Base-by-base conservation (phyloP, 805 yeast genomes). In the Zygosaccharomyces bisporus region DNA sequence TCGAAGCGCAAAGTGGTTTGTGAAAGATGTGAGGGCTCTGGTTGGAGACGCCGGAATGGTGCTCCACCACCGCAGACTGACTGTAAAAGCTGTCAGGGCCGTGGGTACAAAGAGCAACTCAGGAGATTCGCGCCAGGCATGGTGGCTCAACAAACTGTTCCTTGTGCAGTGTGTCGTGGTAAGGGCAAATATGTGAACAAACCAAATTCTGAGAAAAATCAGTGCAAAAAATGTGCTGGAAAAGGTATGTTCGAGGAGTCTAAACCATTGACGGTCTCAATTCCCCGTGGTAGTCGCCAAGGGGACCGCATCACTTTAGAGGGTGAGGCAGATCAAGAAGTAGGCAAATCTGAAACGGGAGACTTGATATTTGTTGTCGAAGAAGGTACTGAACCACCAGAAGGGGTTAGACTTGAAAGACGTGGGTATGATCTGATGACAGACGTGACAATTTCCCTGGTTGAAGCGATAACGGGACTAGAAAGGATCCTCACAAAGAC, bases 401-500 rank as follows among this genome's bases (percentile, higher is more conserved):
- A 40, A 14, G 41, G 35, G n/a, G 38, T 33, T 1, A 55, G 53
- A 1, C 82, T 88, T 56, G 67, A 66, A 30, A 72, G 93, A 44
- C 71, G 73, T 33, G 83, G 78, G 6, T 64, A 78, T 50, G 91
- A 90, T 61, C 66, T 93, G 40, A 77, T 77, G 52, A 74, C 86
- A 2, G 69, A 72, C 21, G 65, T 81, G 31, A 70, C 69, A 6
- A 76, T 91, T 31, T 72, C 95, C 2, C 69, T 91, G 41, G 78
- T 78, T 10, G 98, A 91, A 52, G 82, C 96, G 0, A 70, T 91
- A n/a, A 76, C 87, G 47, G 98, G 98, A 2, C 83, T 90, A 56
- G 70, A 81, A 20, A 74, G 77, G 41, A 74, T 76, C 9, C 70
- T 88, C 2, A 67, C 84, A 7, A 77, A 76, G 51, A 93, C 87